A percentile compares a stretch with the other conserved stretches of the same genome.
Conservation (phyloP, 805 yeast genomes). For the Saturnispora galanensis region DNA sequence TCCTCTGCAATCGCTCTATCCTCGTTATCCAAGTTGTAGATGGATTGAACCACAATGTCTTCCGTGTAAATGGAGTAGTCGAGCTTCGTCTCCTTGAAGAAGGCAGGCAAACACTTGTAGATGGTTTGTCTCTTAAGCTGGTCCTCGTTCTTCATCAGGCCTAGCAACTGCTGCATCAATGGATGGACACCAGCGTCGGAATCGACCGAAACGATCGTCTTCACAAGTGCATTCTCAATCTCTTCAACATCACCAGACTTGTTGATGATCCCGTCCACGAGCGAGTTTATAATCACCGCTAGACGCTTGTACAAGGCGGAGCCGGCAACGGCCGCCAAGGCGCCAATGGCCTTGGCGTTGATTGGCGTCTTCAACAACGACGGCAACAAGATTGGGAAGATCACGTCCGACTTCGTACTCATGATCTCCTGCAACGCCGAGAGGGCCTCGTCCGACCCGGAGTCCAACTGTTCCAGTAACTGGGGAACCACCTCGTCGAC, state of each 20-base stretch:
- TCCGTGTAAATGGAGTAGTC: slow-evolving; percentile 65
- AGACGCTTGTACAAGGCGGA: slow-evolving; percentile 65
- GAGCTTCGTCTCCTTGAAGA: slow-evolving; percentile 54
- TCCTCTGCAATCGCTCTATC: slow-evolving; percentile 53
- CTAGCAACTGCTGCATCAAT: slow-evolving; percentile 67
- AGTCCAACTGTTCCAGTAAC: slow-evolving; percentile 58
- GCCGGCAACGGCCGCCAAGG: slow-evolving; percentile 87
- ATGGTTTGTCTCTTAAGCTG: slow-evolving; percentile 50
- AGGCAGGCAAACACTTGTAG: slow-evolving; percentile 57
- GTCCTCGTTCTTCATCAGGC: slow-evolving; percentile 71
- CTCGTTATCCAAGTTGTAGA: slow-evolving; percentile 63
- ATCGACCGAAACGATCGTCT: slow-evolving; percentile 61
- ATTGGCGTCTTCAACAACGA: slow-evolving; percentile 74
- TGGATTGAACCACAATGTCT: slow-evolving; percentile 65
- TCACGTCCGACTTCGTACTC: slow-evolving; percentile 80
- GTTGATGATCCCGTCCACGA: slow-evolving; percentile 49
- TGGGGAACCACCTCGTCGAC: slow-evolving; percentile 85
- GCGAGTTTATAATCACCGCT: slow-evolving; percentile 60
- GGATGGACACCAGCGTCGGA: slow-evolving; percentile 78
- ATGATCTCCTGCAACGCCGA: slow-evolving; percentile 85
- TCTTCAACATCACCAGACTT: slow-evolving; percentile 29
- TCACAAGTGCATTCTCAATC: slow-evolving; percentile 49
- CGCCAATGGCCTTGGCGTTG: slow-evolving; percentile 80
- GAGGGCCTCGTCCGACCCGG: slow-evolving; percentile 61
- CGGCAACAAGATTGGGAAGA: slow-evolving; percentile 90